A percentile compares a stretch with the other conserved stretches of the same genome.
phyloP scores from a whole-genome alignment of 257 asterid species.

The Mitragyna speciosa region DNA sequence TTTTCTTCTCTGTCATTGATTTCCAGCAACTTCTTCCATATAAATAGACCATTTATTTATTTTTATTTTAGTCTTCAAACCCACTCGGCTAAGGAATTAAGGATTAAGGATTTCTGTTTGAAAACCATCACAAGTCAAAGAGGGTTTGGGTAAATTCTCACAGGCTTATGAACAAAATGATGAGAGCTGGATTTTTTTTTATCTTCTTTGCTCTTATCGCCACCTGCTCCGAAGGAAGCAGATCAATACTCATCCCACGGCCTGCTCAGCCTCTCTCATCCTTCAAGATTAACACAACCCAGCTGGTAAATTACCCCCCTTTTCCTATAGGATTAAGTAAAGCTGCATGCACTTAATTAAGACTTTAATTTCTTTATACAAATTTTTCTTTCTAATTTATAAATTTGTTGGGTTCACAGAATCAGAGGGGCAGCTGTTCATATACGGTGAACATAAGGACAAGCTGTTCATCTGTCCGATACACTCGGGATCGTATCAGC shows the following conservation, averaged over 20 bases:
- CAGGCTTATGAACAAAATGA: not conserved
- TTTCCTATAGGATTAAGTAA: too few relatives aligned
- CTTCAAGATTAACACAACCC: slow-evolving; percentile 20
- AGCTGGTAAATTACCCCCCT: not conserved
- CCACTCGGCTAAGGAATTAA: not conserved
- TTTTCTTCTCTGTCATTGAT: too few relatives aligned
- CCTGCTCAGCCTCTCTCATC: slow-evolving; percentile 11
- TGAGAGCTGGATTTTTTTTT: not conserved
- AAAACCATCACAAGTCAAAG: not conserved
- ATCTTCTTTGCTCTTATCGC: not conserved
- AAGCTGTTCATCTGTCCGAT: slow-evolving; percentile 73
- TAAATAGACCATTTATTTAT: too few relatives aligned
- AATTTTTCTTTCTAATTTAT: not conserved
- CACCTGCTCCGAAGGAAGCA: slow-evolving; percentile 7
- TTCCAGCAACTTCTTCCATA: not conserved
- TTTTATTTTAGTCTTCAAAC: not conserved
- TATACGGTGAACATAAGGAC: slow-evolving; percentile 72
- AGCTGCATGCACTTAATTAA: not conserved
- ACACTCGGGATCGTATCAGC: slow-evolving; percentile 78
- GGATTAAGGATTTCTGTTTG: not conserved
- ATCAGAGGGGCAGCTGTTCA: slow-evolving; percentile 44
- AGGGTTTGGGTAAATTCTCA: not conserved
- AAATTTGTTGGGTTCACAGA: not conserved
- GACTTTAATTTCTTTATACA: not conserved
- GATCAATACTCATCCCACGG: not conserved